Base-by-base conservation (phyloP, 2,329 filamentous ascomycete genomes). In the Cladosporium sp. region DNA sequence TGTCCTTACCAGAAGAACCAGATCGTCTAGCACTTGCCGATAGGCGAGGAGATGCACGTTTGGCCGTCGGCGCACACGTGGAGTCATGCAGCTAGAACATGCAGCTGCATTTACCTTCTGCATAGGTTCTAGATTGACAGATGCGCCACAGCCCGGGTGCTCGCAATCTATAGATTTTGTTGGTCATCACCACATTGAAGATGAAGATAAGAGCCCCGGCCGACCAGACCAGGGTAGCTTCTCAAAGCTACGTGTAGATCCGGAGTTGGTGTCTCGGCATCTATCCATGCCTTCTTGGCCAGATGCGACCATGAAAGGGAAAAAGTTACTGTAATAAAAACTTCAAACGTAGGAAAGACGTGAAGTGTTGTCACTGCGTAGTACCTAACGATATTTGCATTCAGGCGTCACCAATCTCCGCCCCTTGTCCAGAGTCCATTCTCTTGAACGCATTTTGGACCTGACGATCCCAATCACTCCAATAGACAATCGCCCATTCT, bases 401-500 rank as follows among this genome's bases (percentile, higher is more conserved):
- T 40, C 34, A 52, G 9, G 46, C 34, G 19, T n/a, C 19, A 9
- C 45, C 52, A 37, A 38, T 37, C 31, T 55, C 50, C 8, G 35
- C 35, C 61, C 76, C 74, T n/a, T 68, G 68, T 53, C 70, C 63
- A 9, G 74, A 72, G 35, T 89, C 85, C 74, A 92, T 82, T 54
- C 88, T 77, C 52, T 80, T 77, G 65, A 89, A 83, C 0, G 87
- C 87, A 61, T 81, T 84, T 52, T 78, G 70, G 28, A 91, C 86
- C 69, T 92, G 84, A 52, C 75, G 70, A 1, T 89, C 79, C 88
- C 89, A 95, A 59, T 89, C 77, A 66, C 86, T 89, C 68, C 83
- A 76, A 1, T 82, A 84, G 22, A 95, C 87, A 63, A 95, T 85
- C 2, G 78, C 71, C 89, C 89, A 95, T 66, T 95, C 87, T 9